phyloP scores from a whole-genome alignment of 163 green algal genomes.

The Volvox carteri region DNA sequence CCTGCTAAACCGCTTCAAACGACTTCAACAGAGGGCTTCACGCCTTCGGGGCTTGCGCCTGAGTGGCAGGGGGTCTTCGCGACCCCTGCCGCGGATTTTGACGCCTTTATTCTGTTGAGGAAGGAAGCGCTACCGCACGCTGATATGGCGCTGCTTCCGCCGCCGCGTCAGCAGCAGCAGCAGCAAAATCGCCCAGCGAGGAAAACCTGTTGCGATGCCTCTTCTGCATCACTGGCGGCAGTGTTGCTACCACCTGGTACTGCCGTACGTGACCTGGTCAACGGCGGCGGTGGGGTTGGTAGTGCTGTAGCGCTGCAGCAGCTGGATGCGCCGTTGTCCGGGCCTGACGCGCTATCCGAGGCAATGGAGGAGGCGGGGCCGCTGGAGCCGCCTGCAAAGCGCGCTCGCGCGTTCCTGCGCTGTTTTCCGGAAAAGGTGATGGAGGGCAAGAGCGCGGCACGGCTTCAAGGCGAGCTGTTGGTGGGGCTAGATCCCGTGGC shows the following conservation, averaged over 20 bases:
- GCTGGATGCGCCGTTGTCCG: neutral
- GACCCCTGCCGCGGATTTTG: conserved; percentile 67
- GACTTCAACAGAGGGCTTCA: neutral
- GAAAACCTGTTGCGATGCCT: no score
- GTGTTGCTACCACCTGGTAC: conserved; percentile 33
- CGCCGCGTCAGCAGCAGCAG: no score
- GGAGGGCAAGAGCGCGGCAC: neutral
- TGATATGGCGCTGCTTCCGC: neutral
- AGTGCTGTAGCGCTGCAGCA: no score
- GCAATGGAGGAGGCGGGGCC: conserved; percentile 27
- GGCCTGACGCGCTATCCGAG: conserved; percentile 45
- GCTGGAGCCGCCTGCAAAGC: conserved; percentile 54
- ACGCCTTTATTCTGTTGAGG: conserved; percentile 72
- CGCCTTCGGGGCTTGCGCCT: neutral
- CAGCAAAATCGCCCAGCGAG: no score
- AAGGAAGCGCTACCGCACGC: conserved; percentile 71
- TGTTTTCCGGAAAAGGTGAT: conserved; percentile 65
- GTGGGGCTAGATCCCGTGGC: conserved; percentile 86
- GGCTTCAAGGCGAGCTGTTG: conserved; percentile 81
- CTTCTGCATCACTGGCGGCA: neutral
- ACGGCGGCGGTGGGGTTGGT: neutral
- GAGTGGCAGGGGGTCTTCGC: conserved; percentile 54
- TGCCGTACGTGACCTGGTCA: conserved; percentile 31
- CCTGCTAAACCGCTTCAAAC: neutral
- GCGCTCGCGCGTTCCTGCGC: conserved; percentile 63